A percentile compares a stretch with the other conserved stretches of the same genome.
Evolutionary conservation across 371 early-diverging fungal species (phyloP).

Genomic region (Mortierella sp.): DNA sequence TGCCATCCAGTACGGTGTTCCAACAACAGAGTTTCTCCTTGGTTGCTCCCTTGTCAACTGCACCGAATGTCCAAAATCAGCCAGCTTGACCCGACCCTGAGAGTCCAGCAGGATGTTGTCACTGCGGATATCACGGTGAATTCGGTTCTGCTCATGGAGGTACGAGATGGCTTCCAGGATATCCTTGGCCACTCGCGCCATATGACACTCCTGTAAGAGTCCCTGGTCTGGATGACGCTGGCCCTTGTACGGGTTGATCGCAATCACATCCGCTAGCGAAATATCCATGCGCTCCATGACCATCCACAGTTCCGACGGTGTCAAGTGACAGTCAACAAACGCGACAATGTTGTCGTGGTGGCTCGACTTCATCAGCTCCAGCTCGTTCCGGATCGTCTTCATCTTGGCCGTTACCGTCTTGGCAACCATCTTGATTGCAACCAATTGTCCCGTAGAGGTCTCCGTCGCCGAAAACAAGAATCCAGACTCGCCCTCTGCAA

Average conservation of each 20-base stretch:
- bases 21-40: slow-evolving; percentile 79
- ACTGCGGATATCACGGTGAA: slow-evolving; percentile 96
- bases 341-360: slow-evolving; percentile 80
- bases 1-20: slow-evolving; percentile 97
- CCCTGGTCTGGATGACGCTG: slow-evolving; percentile 55
- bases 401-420: slow-evolving; percentile 73
- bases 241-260: slow-evolving; percentile 66
- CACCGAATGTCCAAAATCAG: slow-evolving; percentile 83
- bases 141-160: slow-evolving; percentile 90
- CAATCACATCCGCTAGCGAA: slow-evolving; percentile 82
- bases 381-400: slow-evolving; percentile 76
- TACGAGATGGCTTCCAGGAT: slow-evolving; percentile 89
- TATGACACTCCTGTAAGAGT: slow-evolving; percentile 69
- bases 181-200: slow-evolving; percentile 81
- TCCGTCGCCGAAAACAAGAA: slow-evolving; percentile 76
- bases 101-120: slow-evolving; percentile 83
- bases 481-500: slow-evolving; percentile 88
- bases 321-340: slow-evolving; percentile 76
- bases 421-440: slow-evolving; percentile 81
- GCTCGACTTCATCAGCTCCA: slow-evolving; percentile 78
- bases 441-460: slow-evolving; percentile 58
- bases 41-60: slow-evolving; percentile 71
- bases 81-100: slow-evolving; percentile 81
- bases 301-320: slow-evolving; percentile 71
- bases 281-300: slow-evolving; percentile 88